Base-by-base conservation (phyloP, 371 early-diverging fungal species). In the Actinomortierella wolfii region DNA sequence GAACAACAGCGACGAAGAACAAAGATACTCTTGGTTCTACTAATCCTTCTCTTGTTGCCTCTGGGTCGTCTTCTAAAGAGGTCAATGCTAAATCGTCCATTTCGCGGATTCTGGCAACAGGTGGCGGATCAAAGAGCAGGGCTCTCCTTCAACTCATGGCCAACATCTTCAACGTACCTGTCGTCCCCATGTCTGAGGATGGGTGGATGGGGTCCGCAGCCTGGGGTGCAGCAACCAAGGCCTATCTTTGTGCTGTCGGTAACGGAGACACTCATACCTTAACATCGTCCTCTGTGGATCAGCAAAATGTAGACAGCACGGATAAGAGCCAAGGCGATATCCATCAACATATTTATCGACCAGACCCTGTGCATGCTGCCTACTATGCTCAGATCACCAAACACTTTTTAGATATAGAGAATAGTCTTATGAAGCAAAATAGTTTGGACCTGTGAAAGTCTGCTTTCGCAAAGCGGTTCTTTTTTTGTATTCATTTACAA, bases 121-220 rank as follows among this genome's bases (percentile, higher is more conserved):
- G 94, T 13, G 94, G 94, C 3, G 93, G 91, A 5, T 84, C 92
- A 2, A 77, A 73, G 1, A 93, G 91, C 69, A 28, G 53, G 1
- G 64, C 67, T 1, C 65, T 93, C 13, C 68, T 86, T 13, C 83
- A 87, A 41, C 67, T 88, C 0, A 57, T 92, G 3, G 84, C 92
- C 0, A 81, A 92, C 60, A 84, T 93, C 15, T 82, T 94, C 67
- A 89, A 88, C 0, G 77, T 86, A 0, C 80, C 83, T 1, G 90
- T 92, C 1, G 50, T 67, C 34, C 86, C 84, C 60, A 82, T 69
- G 64, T 49, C 47, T 29, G 50, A 28, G 0, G 41, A 44, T 18
- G 56, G 51, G 46, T 8, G 66, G 62, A 17, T 54, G 24, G 75
- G 64, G 6, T 76, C 78, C 15, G 78, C 78, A n/a, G 71, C 68